A percentile compares a stretch with the other conserved stretches of the same genome.
These are phyloP conservation scores for Juglanconis juglandina DNA, from an alignment of 2,329 filamentous ascomycete species.

Conservation along the genomic window DNA sequence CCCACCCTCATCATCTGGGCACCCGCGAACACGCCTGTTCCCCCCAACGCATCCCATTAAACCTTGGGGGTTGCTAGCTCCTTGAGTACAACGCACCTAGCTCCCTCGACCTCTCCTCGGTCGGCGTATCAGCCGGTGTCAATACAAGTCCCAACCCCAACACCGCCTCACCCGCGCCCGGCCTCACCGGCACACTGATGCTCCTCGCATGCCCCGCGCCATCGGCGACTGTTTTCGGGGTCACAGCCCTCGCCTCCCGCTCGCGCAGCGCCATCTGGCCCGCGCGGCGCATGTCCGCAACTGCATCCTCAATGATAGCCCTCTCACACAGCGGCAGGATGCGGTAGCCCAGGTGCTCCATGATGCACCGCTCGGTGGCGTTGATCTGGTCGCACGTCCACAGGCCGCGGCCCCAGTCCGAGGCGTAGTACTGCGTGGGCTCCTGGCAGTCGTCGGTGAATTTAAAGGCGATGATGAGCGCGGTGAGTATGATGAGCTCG, in stretches of 20 bases:
- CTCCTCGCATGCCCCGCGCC: slow-evolving; percentile 31
- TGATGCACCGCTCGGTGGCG: slow-evolving; percentile 59
- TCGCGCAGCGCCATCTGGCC: slow-evolving; percentile 28
- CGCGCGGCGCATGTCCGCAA: slow-evolving; percentile 63
- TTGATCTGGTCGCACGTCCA: slow-evolving; percentile 64
- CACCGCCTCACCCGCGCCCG: slow-evolving; percentile 32
- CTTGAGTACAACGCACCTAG: slow-evolving; percentile 4
- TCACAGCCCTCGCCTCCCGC: background rate
- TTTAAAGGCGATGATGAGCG: slow-evolving; percentile 62
- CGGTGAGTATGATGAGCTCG: slow-evolving; percentile 61
- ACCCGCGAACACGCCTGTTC: no score
- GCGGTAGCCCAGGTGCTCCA: slow-evolving; percentile 62
- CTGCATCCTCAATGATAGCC: slow-evolving; percentile 54
- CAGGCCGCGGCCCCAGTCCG: slow-evolving; percentile 49
- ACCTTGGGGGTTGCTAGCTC: no score
- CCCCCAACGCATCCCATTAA: no score
- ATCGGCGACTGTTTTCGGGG: background rate
- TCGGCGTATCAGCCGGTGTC: slow-evolving; percentile 41
- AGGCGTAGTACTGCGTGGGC: slow-evolving; percentile 50
- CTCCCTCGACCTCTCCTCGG: slow-evolving; percentile 21
- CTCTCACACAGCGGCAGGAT: slow-evolving; percentile 59
- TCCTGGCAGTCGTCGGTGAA: slow-evolving; percentile 60
- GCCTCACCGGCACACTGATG: slow-evolving; percentile 27
- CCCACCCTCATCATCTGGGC: background rate
- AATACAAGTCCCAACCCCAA: slow-evolving; percentile 37